Percentiles rank a stretch among this genome's conserved stretches.
Evolutionary conservation across 2,329 filamentous ascomycete species (phyloP).

Genomic region (Coniochaeta ligniaria): DNA sequence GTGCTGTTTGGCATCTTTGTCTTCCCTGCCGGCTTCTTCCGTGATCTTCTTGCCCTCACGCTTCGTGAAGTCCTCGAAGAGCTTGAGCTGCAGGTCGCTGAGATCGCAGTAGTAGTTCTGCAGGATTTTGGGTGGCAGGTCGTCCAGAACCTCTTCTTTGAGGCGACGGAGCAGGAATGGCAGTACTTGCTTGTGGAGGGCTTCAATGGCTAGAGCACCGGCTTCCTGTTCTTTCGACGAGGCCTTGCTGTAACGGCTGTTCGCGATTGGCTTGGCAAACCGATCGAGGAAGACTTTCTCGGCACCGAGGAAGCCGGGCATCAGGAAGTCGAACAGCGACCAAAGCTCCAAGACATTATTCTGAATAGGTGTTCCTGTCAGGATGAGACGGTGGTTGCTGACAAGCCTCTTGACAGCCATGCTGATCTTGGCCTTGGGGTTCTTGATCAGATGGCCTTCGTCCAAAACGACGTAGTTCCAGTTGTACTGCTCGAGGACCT

Average conservation of each 20-base stretch:
- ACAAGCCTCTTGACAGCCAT: slow-evolving; percentile 82
- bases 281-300: slow-evolving; percentile 93
- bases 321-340: slow-evolving; percentile 97
- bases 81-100: slow-evolving; percentile 85
- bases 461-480: slow-evolving; percentile 99
- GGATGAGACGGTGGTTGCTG: slow-evolving; percentile 91
- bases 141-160: slow-evolving; percentile 95
- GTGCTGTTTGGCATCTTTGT: slow-evolving; percentile 93
- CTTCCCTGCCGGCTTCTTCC: slow-evolving; percentile 73
- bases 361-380: slow-evolving; percentile 95
- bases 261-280: slow-evolving; percentile 91
- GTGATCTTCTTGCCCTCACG: slow-evolving; percentile 86
- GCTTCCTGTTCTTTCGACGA: slow-evolving; percentile 98
- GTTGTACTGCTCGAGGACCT: slow-evolving; percentile 70
- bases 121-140: slow-evolving; percentile 93
- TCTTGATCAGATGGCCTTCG: slow-evolving; percentile 98
- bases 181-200: slow-evolving; percentile 95
- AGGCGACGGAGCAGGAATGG: slow-evolving; percentile 92
- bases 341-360: slow-evolving; percentile 96
- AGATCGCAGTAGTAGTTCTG: slow-evolving; percentile 99
- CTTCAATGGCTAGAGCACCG: slow-evolving; percentile 91
- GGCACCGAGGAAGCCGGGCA: slow-evolving; percentile 94
- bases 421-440: slow-evolving; percentile 93
- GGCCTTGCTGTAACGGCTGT: slow-evolving; percentile 91
- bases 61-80: slow-evolving; percentile 95